Evolutionary conservation across 1,284 basidiomycete species (phyloP), one percentile per base, ranked within the genome.

Genomic region (Ustilago lituana): DNA sequence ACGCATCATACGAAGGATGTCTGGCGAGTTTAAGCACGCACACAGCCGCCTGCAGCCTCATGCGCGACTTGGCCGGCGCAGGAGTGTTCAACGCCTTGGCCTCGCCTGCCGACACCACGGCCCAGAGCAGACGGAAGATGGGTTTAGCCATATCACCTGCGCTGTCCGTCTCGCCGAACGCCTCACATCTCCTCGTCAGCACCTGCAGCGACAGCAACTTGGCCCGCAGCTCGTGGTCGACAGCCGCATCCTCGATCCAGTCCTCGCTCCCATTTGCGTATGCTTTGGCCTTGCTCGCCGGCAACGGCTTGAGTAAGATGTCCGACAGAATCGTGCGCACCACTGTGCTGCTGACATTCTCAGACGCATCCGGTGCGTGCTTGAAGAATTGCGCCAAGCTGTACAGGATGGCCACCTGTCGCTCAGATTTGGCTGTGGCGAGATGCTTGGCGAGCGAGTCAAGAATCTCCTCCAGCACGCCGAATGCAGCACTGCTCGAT

Each of bases 1-100:
- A 85, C 26, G 85, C 84, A n/a, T 88, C 86, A 79, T 89, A 94
- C 0, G 77, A 79, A 17, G 86, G 84, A 12, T 89, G 85, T 0
- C 88, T 86, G 0, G 90, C 89, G 9, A 99, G 85, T 80, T 94
- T 93, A 38, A 97, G 83, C 44, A 98, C 79, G 1, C 91, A 92
- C 9, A 89, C 83, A 0, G 91, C 90, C 0, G 94, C 92, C 74
- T 91, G 89, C 24, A 96, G 83, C 17, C 94, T 87, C 83, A 98
- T 71, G 31, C 85, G 83, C 45, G 76, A 62, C 36, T 69, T 77
- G 33, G 72, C 73, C 31, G 59, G 56, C 1, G 48, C 39, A 9
- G 79, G 76, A 5, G 62, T 71, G n/a, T 59, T 61, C 11, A 79
- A 56, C 36, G 44, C 58, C 17, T 47, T 45, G 9, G 71, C 71